phyloP scores from a whole-genome alignment of 2,329 filamentous ascomycete species.

The Truncatella angustata region DNA sequence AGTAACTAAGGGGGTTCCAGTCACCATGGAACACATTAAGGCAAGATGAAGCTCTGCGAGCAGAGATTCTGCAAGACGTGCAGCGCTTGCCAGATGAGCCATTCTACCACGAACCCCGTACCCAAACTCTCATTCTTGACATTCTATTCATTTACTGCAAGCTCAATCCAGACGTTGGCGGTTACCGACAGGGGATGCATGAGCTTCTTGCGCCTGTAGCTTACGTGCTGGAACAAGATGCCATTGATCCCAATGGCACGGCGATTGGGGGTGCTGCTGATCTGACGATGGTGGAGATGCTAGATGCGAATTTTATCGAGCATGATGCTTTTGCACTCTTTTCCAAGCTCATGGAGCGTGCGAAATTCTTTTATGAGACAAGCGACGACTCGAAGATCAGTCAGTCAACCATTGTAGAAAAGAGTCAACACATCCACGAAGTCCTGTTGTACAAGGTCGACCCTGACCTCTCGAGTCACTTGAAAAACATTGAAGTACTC shows the following conservation, averaged over 20 bases:
- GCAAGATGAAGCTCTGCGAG: slow-evolving; percentile 77
- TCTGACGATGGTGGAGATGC: slow-evolving; percentile 58
- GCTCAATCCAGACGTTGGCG: slow-evolving; percentile 79
- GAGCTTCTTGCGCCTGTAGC: slow-evolving; percentile 88
- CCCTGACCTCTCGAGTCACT: slow-evolving; percentile 76
- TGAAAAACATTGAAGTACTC: slow-evolving; percentile 82
- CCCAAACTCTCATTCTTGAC: slow-evolving; percentile 80
- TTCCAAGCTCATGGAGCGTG: slow-evolving; percentile 80
- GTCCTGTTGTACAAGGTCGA: slow-evolving; percentile 75
- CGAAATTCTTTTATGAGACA: slow-evolving; percentile 83
- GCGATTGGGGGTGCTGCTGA: slow-evolving; percentile 39
- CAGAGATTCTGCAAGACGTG: slow-evolving; percentile 93
- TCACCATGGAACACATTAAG: slow-evolving; percentile 89
- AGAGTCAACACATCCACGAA: slow-evolving; percentile 85
- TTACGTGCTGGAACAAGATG: slow-evolving; percentile 80
- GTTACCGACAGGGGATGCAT: slow-evolving; percentile 98
- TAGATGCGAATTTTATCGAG: slow-evolving; percentile 75
- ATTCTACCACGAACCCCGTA: slow-evolving; percentile 78
- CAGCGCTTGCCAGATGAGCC: slow-evolving; percentile 88
- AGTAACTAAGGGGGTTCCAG: slow-evolving; percentile 42
- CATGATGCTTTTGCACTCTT: slow-evolving; percentile 90
- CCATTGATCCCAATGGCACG: slow-evolving; percentile 53
- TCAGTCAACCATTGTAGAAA: slow-evolving; percentile 64
- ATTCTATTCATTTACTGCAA: slow-evolving; percentile 95
- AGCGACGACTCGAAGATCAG: slow-evolving; percentile 37